Percentiles rank a stretch among this genome's conserved stretches.
These are phyloP conservation scores for Leucaena leucocephala DNA, from an alignment of 306 rosid genomes.

Conservation along the genomic window DNA sequence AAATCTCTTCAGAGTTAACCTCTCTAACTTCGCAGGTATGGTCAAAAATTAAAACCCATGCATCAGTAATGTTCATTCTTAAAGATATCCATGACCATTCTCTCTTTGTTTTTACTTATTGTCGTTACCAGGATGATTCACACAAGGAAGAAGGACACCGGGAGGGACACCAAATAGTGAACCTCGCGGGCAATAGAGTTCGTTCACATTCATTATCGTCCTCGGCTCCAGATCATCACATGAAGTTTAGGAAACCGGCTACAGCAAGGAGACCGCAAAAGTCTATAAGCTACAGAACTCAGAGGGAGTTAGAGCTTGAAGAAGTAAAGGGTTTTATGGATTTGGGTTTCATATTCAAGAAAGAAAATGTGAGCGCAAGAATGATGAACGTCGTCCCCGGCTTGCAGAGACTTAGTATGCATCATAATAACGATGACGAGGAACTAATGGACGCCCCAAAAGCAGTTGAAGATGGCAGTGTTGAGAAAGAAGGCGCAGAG, in stretches of 20 bases:
- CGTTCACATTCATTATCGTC: conserved; percentile 53
- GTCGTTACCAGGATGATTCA: conserved; percentile 43
- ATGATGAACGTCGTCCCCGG: conserved; percentile 77
- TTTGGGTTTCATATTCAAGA: conserved; percentile 73
- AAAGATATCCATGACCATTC: conserved; percentile 12
- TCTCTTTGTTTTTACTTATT: not conserved
- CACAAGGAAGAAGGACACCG: conserved; percentile 40
- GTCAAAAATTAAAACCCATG: not conserved
- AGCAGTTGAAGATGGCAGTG: conserved; percentile 17
- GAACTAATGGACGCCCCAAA: conserved; percentile 1
- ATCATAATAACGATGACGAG: conserved; percentile 3
- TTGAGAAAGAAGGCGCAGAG: conserved; percentile 42
- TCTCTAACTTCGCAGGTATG: conserved; percentile 50
- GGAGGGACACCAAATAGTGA: conserved; percentile 35
- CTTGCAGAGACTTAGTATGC: conserved; percentile 53
- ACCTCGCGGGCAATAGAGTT: conserved; percentile 22
- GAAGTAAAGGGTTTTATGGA: conserved; percentile 90
- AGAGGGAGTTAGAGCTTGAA: conserved; percentile 77
- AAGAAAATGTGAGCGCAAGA: conserved; percentile 59
- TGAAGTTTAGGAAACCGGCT: conserved; percentile 17
- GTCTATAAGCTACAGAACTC: conserved; percentile 60
- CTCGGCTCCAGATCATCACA: conserved; percentile 32
- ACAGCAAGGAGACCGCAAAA: conserved; percentile 45
- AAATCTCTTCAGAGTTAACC: conserved; percentile 44
- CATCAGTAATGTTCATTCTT: not conserved